Base-by-base conservation (phyloP, 1,139 yeast genomes). In the Zygoascus hellenicus region DNA sequence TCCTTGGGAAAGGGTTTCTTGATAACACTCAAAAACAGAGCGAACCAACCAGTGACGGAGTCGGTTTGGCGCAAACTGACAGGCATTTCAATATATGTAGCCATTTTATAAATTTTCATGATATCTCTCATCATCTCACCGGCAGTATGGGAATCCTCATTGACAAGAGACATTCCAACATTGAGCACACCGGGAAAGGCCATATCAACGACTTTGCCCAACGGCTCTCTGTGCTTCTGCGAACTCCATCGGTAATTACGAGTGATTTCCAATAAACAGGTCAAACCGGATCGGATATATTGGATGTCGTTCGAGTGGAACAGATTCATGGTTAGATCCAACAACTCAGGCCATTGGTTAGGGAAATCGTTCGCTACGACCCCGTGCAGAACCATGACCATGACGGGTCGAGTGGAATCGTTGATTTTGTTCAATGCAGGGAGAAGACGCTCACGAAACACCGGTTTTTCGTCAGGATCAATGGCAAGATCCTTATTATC, bases 111-210 rank as follows among this genome's bases (percentile, higher is more conserved):
- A 46, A 78, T 74, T 63, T 92, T 92, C 49, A 90, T 67, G 40
- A 89, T 76, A 55, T 87, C 71, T 56, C 84, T 85, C 46, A 88
- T 69, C 72, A 90, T 81, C 54, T 88, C 96, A 10, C 92, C 94
- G 47, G 78, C 73, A 42, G 66, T 65, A 3, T 61, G 57, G 38
- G 70, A 62, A 35, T 72, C 69, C 48, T 75, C 74, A 33, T 75
- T 64, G 9, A 86, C 69, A 4, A 77, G 66, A 16, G 73, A 66
- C 48, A 78, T 77, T 2, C 94, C 96, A 50, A 88, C 77, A 41
- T 69, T 71, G 42, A 87, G 67, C 47, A 90, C 69, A 46, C 77
- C 77, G 7, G 95, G 92, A 64, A 87, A 88, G 28, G 84, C 80
- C 48, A 76, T 71, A 2, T 64, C 64, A 31, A 89, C 76, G 43